These are phyloP conservation scores for Podosphaera xanthii DNA, from an alignment of 2,329 filamentous ascomycete genomes.

Conservation along the genomic window DNA sequence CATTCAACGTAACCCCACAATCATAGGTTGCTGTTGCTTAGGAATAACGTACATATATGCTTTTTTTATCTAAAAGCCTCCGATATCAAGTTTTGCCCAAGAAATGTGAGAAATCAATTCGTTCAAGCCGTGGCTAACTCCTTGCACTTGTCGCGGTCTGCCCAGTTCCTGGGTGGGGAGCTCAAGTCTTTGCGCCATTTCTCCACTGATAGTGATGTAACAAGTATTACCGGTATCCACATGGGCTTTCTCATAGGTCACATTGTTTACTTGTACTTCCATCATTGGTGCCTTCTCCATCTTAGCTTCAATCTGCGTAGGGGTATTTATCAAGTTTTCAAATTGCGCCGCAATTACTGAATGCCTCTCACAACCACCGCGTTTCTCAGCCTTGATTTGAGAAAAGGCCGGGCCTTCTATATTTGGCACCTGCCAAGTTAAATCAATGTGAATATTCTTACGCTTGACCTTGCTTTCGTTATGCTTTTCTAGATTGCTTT, in stretches of 20 bases:
- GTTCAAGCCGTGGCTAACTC: not conserved
- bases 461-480: too few relatives aligned
- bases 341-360: too few relatives aligned
- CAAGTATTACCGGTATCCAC: not conserved
- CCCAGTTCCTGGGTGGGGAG: not conserved
- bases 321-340: too few relatives aligned
- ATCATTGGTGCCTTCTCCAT: not conserved
- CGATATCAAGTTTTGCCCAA: not conserved
- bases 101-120: not conserved
- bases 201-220: not conserved
- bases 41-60: not conserved
- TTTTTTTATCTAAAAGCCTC: not conserved
- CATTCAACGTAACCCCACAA: not conserved
- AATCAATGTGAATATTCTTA: too few relatives aligned
- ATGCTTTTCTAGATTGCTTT: too few relatives aligned
- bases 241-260: not conserved
- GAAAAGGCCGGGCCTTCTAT: too few relatives aligned
- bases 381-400: too few relatives aligned
- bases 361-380: too few relatives aligned
- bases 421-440: too few relatives aligned
- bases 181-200: not conserved
- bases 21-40: not conserved
- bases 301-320: not conserved
- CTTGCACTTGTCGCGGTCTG: not conserved
- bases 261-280: not conserved